Conservation (phyloP, 768 basidiomycete species). For the Russula dissimulans region DNA sequence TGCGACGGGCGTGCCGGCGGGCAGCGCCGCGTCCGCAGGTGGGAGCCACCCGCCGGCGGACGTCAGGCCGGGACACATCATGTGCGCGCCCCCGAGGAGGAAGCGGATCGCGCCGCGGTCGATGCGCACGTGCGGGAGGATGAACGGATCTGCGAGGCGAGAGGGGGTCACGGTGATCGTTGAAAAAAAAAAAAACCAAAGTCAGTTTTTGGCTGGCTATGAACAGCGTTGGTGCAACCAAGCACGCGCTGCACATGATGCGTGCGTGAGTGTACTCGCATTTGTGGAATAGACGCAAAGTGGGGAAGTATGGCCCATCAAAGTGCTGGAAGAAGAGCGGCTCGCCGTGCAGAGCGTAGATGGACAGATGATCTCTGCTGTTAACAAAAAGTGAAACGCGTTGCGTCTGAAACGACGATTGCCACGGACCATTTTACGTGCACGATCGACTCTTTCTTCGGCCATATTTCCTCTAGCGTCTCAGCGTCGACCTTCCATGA, state of each 20-base stretch:
- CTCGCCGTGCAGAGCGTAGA: constrained; percentile 80
- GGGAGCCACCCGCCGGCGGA: constrained; percentile 87
- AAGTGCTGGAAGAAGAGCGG: constrained; percentile 95
- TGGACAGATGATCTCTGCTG: constrained; percentile 94
- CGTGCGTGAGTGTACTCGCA: too few relatives aligned
- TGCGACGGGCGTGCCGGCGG: constrained; percentile 72
- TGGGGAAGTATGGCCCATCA: constrained; percentile 88
- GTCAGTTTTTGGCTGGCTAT: too few relatives aligned
- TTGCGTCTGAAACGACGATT: neutral
- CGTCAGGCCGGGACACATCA: constrained; percentile 97
- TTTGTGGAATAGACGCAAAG: constrained; percentile 81
- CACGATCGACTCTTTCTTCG: constrained; percentile 92
- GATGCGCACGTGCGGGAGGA: constrained; percentile 80
- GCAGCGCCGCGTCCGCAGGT: constrained; percentile 54
- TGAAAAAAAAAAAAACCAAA: too few relatives aligned
- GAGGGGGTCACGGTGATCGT: neutral
- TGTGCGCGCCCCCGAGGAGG: constrained; percentile 84
- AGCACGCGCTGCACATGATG: neutral
- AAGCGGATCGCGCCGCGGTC: constrained; percentile 98
- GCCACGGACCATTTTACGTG: constrained; percentile 85
- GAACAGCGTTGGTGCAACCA: too few relatives aligned
- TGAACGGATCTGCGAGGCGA: constrained; percentile 62
- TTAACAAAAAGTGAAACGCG: neutral
- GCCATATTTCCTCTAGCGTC: constrained; percentile 87
- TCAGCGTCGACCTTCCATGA: constrained; percentile 80